These are phyloP conservation scores for Hibiscus trionum DNA, from an alignment of 345 rosid species.

Conservation along the genomic window DNA sequence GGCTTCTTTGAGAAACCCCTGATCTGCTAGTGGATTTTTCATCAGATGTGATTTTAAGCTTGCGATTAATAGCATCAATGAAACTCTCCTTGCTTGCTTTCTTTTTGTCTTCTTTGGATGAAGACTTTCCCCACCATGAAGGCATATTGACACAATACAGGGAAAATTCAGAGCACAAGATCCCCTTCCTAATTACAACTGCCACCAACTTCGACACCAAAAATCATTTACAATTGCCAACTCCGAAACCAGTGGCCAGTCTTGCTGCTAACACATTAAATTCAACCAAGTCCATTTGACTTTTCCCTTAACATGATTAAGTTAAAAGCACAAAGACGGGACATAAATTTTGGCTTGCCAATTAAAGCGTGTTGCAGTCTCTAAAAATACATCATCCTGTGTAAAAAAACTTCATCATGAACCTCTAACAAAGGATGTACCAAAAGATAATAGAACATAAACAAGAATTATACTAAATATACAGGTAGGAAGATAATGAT, in stretches of 20 bases:
- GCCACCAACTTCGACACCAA: constrained; percentile 17
- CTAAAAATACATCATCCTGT: neutral
- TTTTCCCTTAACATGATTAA: constrained; percentile 2
- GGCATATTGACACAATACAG: constrained; percentile 28
- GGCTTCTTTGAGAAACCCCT: constrained; percentile 39
- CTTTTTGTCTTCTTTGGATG: constrained; percentile 70
- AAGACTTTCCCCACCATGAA: constrained; percentile 71
- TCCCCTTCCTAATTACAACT: constrained; percentile 11
- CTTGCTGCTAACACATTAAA: constrained; percentile 16
- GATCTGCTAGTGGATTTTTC: constrained; percentile 38
- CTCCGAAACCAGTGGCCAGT: constrained; percentile 20
- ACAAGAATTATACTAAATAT: neutral
- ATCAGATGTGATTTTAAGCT: constrained; percentile 50
- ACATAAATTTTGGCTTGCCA: constrained; percentile 3
- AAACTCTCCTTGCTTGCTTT: constrained; percentile 69
- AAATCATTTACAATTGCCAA: constrained; percentile 9
- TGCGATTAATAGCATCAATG: constrained; percentile 53
- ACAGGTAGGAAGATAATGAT: neutral
- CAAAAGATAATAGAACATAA: neutral
- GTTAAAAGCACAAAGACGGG: neutral
- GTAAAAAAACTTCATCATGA: constrained; percentile 3
- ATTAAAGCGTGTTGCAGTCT: neutral
- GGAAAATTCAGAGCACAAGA: constrained; percentile 19
- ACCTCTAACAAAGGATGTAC: neutral
- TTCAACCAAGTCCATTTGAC: constrained; percentile 16